Evolutionary conservation across 345 rosid species (phyloP), one percentile per base, ranked within the genome.

Genomic region (Syzygium aqueum): DNA sequence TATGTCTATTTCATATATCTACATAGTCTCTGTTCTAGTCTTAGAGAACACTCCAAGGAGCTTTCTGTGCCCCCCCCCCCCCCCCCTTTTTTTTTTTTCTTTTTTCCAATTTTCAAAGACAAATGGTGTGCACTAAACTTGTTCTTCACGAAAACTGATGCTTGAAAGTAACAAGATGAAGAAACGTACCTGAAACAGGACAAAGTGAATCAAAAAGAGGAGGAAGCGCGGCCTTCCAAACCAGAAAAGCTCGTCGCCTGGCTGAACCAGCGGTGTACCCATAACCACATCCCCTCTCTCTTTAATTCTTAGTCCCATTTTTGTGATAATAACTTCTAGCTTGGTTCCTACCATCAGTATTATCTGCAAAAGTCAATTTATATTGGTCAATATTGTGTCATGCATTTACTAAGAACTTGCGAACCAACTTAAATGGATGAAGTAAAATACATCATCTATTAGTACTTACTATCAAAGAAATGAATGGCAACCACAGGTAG

Each of bases 161-260:
- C 52, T 33, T 77, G 88, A 52, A 78, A 77, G n/a, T 12, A 86
- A n/a, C 33, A 57, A 52, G 43, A 19, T 52, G 33, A 73, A 73
- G 80, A 51, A 52, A 52, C 17, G 84, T 92, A 96, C 98, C 99
- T 94, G 96, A 90, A 97, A 97, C 87, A 97, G 98, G 86, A 92
- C 95, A n/a, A 96, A 59, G 88, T 96, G 98, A 89, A 97, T 94
- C 87, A 97, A 95, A 85, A 94, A 94, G 91, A 97, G 99, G 80
- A 97, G 86, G 87, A 97, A 90, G 77, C 94, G 96, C 2, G 99
- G 99, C 21, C 94, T 92, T 28, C 98, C 94, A 16, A 97, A 96
- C 99, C 99, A 97, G 95, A 97, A 97, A 85, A 97, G 98, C 16
- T 96, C 95, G 86, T 97, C 98, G 0, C 95, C 95, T 8, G 98